Conservation (phyloP, 768 basidiomycete genomes). For the Suillus plorans region DNA sequence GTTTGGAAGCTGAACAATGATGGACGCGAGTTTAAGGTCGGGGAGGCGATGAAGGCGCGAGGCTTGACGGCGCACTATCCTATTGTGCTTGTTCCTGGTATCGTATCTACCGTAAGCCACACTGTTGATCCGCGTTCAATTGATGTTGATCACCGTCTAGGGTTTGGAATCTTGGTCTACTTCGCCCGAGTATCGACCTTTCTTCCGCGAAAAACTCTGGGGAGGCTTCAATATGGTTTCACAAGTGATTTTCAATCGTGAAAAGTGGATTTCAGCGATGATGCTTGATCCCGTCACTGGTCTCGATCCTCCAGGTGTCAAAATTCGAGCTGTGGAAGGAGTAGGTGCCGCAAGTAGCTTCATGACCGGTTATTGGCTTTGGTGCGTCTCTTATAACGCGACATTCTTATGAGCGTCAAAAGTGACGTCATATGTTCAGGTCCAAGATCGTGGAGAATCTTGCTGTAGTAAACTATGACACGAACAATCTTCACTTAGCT, state of each 20-base stretch:
- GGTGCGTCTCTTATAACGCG: constrained; percentile 43
- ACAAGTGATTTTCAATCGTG: constrained; percentile 79
- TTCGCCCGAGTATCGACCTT: constrained; percentile 74
- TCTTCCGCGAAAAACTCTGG: constrained; percentile 90
- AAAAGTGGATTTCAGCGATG: constrained; percentile 88
- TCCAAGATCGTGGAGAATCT: constrained; percentile 94
- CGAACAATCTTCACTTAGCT: constrained; percentile 80
- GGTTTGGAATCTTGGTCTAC: constrained; percentile 96
- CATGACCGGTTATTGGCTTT: constrained; percentile 93
- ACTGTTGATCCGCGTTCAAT: not conserved
- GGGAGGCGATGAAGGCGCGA: constrained; percentile 61
- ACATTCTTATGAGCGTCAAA: not conserved
- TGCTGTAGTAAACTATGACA: constrained; percentile 90
- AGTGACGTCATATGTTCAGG: constrained; percentile 39
- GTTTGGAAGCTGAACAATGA: constrained; percentile 81
- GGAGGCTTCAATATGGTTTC: constrained; percentile 82
- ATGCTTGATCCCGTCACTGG: constrained; percentile 91
- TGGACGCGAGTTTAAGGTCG: constrained; percentile 78
- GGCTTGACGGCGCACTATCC: constrained; percentile 74
- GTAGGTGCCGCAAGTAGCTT: constrained; percentile 87
- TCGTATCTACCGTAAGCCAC: constrained; percentile 75
- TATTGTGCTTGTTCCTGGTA: constrained; percentile 84
- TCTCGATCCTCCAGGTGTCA: constrained; percentile 81
- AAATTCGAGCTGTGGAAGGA: constrained; percentile 90
- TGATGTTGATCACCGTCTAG: constrained; percentile 30